Conservation (phyloP, 1,284 basidiomycete genomes). For the Sanghuangporus baumii region DNA sequence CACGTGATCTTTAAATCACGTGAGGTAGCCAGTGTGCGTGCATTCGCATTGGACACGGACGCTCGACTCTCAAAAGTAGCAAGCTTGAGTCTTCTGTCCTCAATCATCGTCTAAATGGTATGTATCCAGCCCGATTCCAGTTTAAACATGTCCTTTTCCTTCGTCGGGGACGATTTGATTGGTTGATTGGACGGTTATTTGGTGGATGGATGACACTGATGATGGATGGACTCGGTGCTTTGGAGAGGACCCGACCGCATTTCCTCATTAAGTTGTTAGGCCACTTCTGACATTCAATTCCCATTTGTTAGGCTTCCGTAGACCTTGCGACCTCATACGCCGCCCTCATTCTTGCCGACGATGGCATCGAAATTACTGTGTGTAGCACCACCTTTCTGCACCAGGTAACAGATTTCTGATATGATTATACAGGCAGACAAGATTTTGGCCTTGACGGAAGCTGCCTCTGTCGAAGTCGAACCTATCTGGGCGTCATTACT, state of each 20-base stretch:
- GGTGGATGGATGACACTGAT: neutral
- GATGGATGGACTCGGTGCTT: neutral
- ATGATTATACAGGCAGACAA: constrained; percentile 70
- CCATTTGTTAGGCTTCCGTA: constrained; percentile 4
- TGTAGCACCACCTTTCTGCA: constrained; percentile 32
- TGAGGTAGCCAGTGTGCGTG: neutral
- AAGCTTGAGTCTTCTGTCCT: neutral
- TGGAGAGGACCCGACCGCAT: too few species aligned
- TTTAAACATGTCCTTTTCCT: neutral
- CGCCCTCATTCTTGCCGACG: constrained; percentile 95
- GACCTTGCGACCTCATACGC: constrained; percentile 91
- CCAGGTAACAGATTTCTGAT: neutral
- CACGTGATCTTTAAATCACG: neutral
- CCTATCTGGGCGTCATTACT: constrained; percentile 97
- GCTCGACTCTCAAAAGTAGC: neutral
- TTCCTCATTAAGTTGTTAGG: neutral
- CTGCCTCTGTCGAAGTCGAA: constrained; percentile 86
- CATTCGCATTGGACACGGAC: neutral
- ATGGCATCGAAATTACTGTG: constrained; percentile 95
- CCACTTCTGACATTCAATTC: neutral
- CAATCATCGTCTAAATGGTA: neutral
- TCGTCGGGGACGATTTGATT: neutral
- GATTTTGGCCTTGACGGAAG: constrained; percentile 77
- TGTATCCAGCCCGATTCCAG: neutral
- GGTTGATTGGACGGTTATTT: neutral